Percentiles rank a stretch among this genome's conserved stretches.
These are phyloP conservation scores for Rasamsonia emersonii DNA, from an alignment of 2,329 filamentous ascomycete species.

Conservation along the genomic window DNA sequence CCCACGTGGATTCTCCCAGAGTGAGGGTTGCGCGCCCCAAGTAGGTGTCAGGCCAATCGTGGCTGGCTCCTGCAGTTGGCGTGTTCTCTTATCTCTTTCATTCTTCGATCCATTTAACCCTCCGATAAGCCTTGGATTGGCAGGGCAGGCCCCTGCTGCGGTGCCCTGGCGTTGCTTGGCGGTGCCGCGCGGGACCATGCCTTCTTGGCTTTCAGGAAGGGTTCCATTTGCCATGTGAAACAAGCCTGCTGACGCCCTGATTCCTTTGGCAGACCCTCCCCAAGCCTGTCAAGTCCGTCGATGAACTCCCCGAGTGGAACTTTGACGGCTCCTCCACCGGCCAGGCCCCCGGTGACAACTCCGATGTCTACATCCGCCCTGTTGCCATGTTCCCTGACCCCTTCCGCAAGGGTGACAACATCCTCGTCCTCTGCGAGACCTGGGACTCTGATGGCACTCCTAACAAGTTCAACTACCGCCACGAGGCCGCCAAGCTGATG, in stretches of 20 bases:
- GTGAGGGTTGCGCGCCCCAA: conserved; percentile 2
- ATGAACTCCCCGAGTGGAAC: conserved; percentile 70
- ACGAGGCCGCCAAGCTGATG: conserved; percentile 86
- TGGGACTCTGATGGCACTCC: conserved; percentile 90
- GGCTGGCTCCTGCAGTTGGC: neutral
- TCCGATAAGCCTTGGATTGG: conserved; percentile 15
- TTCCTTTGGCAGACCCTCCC: conserved; percentile 48
- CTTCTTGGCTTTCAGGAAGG: no score
- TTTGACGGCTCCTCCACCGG: conserved; percentile 84
- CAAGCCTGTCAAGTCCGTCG: conserved; percentile 48
- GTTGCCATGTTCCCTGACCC: conserved; percentile 84
- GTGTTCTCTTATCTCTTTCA: conserved; percentile 5
- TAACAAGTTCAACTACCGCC: conserved; percentile 98
- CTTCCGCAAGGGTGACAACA: conserved; percentile 82
- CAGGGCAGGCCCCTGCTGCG: neutral
- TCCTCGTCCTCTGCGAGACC: conserved; percentile 89
- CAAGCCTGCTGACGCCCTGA: conserved; percentile 2
- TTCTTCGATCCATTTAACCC: conserved; percentile 16
- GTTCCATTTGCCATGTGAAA: no score
- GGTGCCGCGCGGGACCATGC: no score
- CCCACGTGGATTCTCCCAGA: neutral
- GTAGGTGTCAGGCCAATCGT: conserved; percentile 8
- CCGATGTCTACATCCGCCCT: conserved; percentile 92
- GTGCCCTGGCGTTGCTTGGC: neutral
- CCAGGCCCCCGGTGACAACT: conserved; percentile 91